Percentiles rank a stretch among this genome's conserved stretches.
Conservation (phyloP, 1,284 basidiomycete genomes). For the Cutaneotrichosporon cyanovorans region DNA sequence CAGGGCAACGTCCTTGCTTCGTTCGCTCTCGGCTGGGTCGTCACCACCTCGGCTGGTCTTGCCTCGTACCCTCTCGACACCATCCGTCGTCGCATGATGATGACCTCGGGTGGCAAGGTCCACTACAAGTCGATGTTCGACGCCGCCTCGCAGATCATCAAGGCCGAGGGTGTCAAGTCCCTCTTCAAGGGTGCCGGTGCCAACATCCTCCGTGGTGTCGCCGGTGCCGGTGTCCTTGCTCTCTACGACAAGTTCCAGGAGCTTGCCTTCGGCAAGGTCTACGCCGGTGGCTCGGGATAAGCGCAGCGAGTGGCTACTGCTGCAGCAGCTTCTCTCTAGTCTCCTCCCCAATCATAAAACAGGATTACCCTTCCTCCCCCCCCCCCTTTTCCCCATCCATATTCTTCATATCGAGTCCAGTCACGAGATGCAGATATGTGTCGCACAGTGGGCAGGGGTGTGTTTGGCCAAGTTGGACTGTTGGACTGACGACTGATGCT, state of each 20-base stretch:
- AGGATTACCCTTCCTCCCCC: no score
- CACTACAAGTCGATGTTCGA: conserved; percentile 55
- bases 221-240: conserved; percentile 63
- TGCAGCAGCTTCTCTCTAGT: conserved; percentile 2
- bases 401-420: no score
- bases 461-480: no score
- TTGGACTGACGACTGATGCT: no score
- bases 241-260: conserved; percentile 53
- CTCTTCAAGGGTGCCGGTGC: conserved; percentile 55
- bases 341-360: no score
- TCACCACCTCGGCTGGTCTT: conserved; percentile 90
- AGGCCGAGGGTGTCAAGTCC: conserved; percentile 54
- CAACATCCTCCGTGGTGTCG: conserved; percentile 61
- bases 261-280: conserved; percentile 90
- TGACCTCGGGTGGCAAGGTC: conserved; percentile 66
- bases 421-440: no score
- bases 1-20: conserved; percentile 85
- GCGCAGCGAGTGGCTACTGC: no score
- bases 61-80: conserved; percentile 93
- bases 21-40: conserved; percentile 86
- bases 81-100: conserved; percentile 94
- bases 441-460: no score
- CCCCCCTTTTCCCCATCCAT: no score
- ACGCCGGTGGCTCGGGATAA: conserved; percentile 47
- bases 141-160: conserved; percentile 57